Base-by-base conservation (phyloP, 306 rosid species). In the Corylus avellana region DNA sequence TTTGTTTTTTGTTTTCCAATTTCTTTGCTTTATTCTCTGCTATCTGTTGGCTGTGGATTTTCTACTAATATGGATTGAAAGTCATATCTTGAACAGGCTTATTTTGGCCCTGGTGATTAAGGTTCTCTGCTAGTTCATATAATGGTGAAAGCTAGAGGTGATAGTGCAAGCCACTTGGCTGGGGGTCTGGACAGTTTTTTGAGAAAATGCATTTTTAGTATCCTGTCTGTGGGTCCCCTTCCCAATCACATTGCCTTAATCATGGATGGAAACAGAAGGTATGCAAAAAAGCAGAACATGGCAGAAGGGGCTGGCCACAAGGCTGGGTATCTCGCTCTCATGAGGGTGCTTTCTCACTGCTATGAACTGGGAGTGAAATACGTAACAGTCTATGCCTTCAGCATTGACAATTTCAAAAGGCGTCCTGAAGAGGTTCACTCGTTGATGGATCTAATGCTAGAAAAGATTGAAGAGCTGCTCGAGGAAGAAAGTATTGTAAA, bases 261-360 rank as follows among this genome's bases (percentile, higher is more conserved):
- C 81, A 91, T 94, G 94, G 97, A 94, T 84, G 98, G 97, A 17
- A 94, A 94, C 85, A 81, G 94, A 75, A 90, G 98, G 86, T 90
- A 72, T 74, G 95, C 95, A 12, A 92, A 82, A 84, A 89, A 82
- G 84, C 79, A 75, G 50, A 84, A 80, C 84, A 27, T 86, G 77
- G 81, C 22, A 5, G 88, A 78, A 70, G 92, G 90, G 75, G 86
- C 63, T 66, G 95, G 98, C 58, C 92, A 90, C 67, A 86, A 73
- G 82, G 89, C 92, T 55, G 95, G 97, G 53, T 91, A 81, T 83
- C 55, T 78, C 29, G 75, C 90, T 79, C 91, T 92, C 37, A 22
- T 85, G 77, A 76, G 81, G 46, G 75, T 92, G 67, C 89, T 94
- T 76, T 53, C 83, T 68, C 87, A 87, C 86, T 91, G 94, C 76